Conservation (phyloP, 257 asterid species). For the Anisodus acutangulus region DNA sequence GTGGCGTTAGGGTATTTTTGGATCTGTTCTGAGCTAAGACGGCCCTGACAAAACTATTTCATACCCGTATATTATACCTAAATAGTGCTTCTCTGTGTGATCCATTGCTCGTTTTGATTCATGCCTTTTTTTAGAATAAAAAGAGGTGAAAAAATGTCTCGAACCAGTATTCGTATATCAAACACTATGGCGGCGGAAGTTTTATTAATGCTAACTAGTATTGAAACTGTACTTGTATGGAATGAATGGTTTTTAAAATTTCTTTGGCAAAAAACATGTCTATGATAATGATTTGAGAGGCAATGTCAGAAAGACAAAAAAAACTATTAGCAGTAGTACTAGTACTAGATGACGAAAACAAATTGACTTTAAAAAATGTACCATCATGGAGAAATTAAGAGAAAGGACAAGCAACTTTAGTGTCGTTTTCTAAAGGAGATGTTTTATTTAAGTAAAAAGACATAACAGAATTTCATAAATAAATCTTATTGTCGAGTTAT, state of each 20-base stretch:
- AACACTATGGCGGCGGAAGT: too few relatives aligned
- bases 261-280: conserved; percentile 41
- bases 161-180: neutral
- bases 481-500: neutral
- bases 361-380: neutral
- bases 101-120: too few relatives aligned
- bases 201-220: too few relatives aligned
- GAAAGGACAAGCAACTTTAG: neutral
- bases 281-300: conserved; percentile 80
- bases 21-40: too few relatives aligned
- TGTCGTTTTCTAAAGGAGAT: neutral
- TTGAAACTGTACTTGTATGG: too few relatives aligned
- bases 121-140: too few relatives aligned
- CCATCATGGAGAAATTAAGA: neutral
- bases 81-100: too few relatives aligned
- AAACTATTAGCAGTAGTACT: neutral
- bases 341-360: neutral
- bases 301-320: neutral
- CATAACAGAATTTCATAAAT: neutral
- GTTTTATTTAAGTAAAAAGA: neutral
- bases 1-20: too few relatives aligned
- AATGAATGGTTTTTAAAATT: too few relatives aligned
- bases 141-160: too few relatives aligned
- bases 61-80: too few relatives aligned
- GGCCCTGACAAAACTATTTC: too few relatives aligned